phyloP scores from a whole-genome alignment of 768 basidiomycete species.

The Paxillus involutus region DNA sequence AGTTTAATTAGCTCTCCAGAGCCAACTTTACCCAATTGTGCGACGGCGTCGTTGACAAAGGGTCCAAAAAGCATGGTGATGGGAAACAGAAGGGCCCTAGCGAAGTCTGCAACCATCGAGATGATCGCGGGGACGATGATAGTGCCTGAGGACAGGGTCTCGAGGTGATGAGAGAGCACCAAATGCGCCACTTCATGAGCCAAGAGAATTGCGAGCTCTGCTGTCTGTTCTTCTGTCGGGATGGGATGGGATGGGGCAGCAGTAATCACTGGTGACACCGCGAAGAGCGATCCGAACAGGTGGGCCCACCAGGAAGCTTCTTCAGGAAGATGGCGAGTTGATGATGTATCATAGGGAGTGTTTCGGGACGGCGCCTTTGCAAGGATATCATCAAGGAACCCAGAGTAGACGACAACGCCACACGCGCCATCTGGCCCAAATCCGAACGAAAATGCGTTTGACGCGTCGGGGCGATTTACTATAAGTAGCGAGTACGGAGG shows the following conservation, averaged over 20 bases:
- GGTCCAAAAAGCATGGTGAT: constrained; percentile 91
- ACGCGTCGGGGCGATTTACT: constrained; percentile 79
- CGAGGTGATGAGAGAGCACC: constrained; percentile 86
- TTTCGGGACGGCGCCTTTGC: constrained; percentile 34
- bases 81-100: constrained; percentile 81
- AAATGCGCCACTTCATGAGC: constrained; percentile 95
- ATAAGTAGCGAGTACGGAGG: constrained; percentile 90
- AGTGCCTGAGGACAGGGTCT: constrained; percentile 82
- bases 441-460: constrained; percentile 95
- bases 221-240: constrained; percentile 80
- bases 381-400: constrained; percentile 88
- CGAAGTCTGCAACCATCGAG: constrained; percentile 73
- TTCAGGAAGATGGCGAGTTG: constrained; percentile 14
- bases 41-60: constrained; percentile 93
- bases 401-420: constrained; percentile 93
- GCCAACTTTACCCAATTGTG: constrained; percentile 73
- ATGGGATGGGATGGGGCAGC: constrained; percentile 39
- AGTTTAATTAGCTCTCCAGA: constrained; percentile 72
- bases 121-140: constrained; percentile 81
- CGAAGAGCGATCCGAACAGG: constrained; percentile 45
- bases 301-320: constrained; percentile 45
- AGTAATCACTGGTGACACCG: constrained; percentile 28
- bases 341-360: constrained; percentile 25
- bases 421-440: constrained; percentile 91
- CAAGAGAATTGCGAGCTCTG: constrained; percentile 86